A percentile compares a stretch with the other conserved stretches of the same genome.
Evolutionary conservation across 176 grass and related monocot species (phyloP).

Genomic region (Cenchrus fungigraminus): DNA sequence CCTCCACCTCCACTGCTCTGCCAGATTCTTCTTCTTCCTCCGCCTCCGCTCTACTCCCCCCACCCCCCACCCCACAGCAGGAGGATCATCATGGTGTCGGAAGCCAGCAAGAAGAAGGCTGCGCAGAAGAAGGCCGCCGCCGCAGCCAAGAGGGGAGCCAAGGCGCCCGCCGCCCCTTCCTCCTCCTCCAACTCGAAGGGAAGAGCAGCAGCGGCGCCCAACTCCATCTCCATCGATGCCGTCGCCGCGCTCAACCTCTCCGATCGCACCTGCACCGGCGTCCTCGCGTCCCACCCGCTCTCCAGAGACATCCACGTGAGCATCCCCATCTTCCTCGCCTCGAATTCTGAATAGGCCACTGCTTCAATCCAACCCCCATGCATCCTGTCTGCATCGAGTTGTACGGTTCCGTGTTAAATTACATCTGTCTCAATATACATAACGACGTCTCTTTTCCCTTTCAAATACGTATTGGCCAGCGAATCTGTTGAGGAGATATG

Average conservation of each 20-base stretch:
- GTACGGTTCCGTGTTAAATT: too few species aligned
- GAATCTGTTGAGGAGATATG: not conserved
- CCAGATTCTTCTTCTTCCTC: not conserved
- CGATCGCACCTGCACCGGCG: conserved; percentile 93
- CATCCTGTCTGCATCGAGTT: too few species aligned
- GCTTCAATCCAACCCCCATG: not conserved
- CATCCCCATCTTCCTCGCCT: not conserved
- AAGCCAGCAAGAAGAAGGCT: conserved; percentile 98
- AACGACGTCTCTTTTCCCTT: not conserved
- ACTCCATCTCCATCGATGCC: conserved; percentile 34
- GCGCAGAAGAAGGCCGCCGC: conserved; percentile 92
- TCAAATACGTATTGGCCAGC: not conserved
- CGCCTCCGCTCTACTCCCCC: not conserved
- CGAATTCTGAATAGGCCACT: not conserved
- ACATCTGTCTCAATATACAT: too few species aligned
- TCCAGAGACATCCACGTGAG: conserved; percentile 87
- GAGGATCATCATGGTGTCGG: conserved; percentile 66
- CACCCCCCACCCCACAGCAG: too few species aligned
- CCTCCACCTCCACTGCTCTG: too few species aligned
- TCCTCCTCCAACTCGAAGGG: not conserved
- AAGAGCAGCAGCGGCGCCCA: not conserved
- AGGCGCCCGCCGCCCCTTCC: conserved; percentile 42
- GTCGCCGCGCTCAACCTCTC: conserved; percentile 59
- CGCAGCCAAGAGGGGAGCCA: conserved; percentile 90
- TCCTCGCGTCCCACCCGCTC: conserved; percentile 84